Base-by-base conservation (phyloP, 2,329 filamentous ascomycete species). In the Raffaelea ambrosiae region DNA sequence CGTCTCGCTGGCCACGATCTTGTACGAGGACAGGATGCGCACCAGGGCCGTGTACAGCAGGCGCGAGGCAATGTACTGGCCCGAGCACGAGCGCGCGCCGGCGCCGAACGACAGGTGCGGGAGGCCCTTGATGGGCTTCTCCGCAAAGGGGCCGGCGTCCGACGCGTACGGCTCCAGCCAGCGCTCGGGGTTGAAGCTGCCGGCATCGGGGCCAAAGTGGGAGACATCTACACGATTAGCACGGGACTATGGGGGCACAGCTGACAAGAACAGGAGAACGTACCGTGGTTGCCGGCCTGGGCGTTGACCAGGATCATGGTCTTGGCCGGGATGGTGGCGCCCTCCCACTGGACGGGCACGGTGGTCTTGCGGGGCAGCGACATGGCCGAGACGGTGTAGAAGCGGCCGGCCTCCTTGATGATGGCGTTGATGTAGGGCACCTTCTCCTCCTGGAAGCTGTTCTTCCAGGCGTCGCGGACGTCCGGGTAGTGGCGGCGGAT, bases 221-320 rank as follows among this genome's bases (percentile, higher is more conserved):
- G 66, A 62, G 5, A 73, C 70, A 58, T 89, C 26, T 29, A 29
- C 7, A 29, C 7, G 13, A 13, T 29, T 29, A 29, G 26, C 13
- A n/a, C n/a, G n/a, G n/a, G n/a, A n/a, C n/a, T n/a, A n/a, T n/a
- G n/a, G n/a, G n/a, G n/a, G 7, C 13, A 29, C 7, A 29, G 26
- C 13, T 29, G 7, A 13, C 26, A 29, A 29, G 7, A 29, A 29
- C 7, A 13, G 13, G 26, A 13, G 26, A 13, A 29, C 26, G 7
- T 29, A 29, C 26, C 86, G 62, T 86, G 87, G 63, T 89, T 76
- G 22, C 84, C 85, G 1, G 82, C 83, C 63, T 83, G 88, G 10
- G 84, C 82, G 57, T 84, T 89, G 38, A 91, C 84, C 65, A 89
- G 88, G 56, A 91, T 88, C 2, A 83, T 87, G 1, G 84, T 89